Base-by-base conservation (phyloP, 2,329 filamentous ascomycete genomes). In the Diplodia corticola region DNA sequence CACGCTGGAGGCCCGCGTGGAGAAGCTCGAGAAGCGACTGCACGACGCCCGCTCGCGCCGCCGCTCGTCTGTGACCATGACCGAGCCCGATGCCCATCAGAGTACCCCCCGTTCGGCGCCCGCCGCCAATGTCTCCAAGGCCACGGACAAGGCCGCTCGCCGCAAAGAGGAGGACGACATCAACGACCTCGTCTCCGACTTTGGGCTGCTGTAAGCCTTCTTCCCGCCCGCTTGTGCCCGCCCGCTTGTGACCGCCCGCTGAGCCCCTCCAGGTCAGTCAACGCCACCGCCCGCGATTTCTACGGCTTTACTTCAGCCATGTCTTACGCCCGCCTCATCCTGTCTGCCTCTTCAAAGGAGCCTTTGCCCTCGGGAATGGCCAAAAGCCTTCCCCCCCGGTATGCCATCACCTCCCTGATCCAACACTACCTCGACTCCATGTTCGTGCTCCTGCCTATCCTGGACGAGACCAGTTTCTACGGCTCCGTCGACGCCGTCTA, bases 281-380 rank as follows among this genome's bases (percentile, higher is more conserved):
- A 97, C 80, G 93, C 95, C 30, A 97, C 93, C 0, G 94, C 93
- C 1, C 86, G 93, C 74, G 95, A 98, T 77, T 97, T 97, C 74
- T 92, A 96, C 76, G 90, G 92, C 9, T 92, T 93, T 67, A 89
- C 91, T 33, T 90, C 88, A 68, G 92, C 92, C 73, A 96, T 97
- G 86, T 97, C 93, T 0, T 97, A 97, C 83, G 92, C 93, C 28
- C 89, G 92, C 40, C 84, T 98, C 22, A 90, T 97, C 26, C 81
- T 97, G 30, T 91, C 91, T n/a, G 91, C 94, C 5, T 89, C 91
- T 44, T 87, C 87, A 10, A 91, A 92, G 71, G 89, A 93, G 73
- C 82, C 86, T 7, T 79, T 96, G 24, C 91, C 91, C 4, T 83
- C 86, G 53, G 84, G 84, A 3, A 79, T 83, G 35, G 76, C 77